Evolutionary conservation across 352 stramenopile species (phyloP).

Genomic region (Pythium coloratum): DNA sequence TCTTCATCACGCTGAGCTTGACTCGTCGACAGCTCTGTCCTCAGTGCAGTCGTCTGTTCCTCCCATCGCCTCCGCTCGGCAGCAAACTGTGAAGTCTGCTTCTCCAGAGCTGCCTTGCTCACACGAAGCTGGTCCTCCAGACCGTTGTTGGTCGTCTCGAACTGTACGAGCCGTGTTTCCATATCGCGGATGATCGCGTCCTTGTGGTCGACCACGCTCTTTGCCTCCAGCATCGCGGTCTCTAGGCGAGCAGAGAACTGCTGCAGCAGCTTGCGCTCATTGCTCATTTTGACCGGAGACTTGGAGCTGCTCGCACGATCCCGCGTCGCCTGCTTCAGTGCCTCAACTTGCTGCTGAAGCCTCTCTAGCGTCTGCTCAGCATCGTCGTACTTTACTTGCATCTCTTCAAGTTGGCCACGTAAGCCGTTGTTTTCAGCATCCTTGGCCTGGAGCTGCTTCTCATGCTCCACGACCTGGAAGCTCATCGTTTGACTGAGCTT

Average conservation of each 20-base stretch:
- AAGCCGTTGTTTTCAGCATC: conserved; percentile 40
- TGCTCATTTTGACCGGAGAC: conserved; percentile 16
- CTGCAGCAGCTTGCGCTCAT: conserved; percentile 51
- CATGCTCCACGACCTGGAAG: conserved; percentile 59
- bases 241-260: conserved; percentile 56
- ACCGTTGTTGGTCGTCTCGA: conserved; percentile 23
- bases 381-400: conserved; percentile 45
- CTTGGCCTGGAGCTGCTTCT: conserved; percentile 52
- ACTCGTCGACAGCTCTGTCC: neutral
- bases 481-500: conserved; percentile 70
- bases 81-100: conserved; percentile 9
- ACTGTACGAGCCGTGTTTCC: conserved; percentile 38
- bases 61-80: neutral
- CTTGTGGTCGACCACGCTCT: conserved; percentile 71
- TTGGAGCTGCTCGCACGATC: neutral
- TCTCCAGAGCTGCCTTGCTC: conserved; percentile 22
- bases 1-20: neutral
- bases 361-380: conserved; percentile 42
- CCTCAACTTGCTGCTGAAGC: conserved; percentile 46
- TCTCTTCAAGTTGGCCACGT: conserved; percentile 35
- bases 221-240: conserved; percentile 63
- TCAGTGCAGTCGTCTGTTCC: neutral
- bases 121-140: conserved; percentile 9
- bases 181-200: conserved; percentile 56
- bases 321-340: conserved; percentile 31